Evolutionary conservation across 805 yeast species (phyloP), one percentile per base, ranked within the genome.

Genomic region (Grigorovia yakushimaensis): DNA sequence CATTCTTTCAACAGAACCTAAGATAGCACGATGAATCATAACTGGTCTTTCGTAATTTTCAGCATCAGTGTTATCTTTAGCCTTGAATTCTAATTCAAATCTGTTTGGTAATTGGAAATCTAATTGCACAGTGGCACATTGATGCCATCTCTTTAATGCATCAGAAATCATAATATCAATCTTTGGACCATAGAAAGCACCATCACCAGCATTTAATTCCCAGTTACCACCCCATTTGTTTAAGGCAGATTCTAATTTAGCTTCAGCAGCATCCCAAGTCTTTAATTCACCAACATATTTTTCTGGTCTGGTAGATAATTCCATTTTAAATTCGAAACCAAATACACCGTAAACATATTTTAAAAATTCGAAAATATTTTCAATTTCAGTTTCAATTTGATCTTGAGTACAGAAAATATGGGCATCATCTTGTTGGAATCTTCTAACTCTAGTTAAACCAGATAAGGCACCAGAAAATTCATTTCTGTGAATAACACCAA

Each of bases 381-480:
- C 77, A 55, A 91, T 88, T 73, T 91, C 98, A 46, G 71, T 67
- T 64, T 81, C 94, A 58, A 91, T 88, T 74, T 91, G 98, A 53
- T 84, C 95, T 57, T 78, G 81, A 47, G 88, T 81, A 76, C 98
- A 93, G 84, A 91, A 91, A 57, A 91, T 91, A 68, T 91, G 98
- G 43, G 96, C 97, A 71, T 91, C 98, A 69, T 91, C 98, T 73
- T 91, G 98, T 71, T 91, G 98, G 85, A 91, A 91, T 71, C 98
- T 82, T 73, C 98, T 85, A 42, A 93, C 98, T 73, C 98, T 84
- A 48, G 98, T 93, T 67, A 91, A 80, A 44, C 93, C 93, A 39
- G 96, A 81, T 56, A 91, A 75, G 11, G 98, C 97, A 70, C 98
- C 98, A 39, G 93, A 81, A 59, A 84, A 86, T 70, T 91, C 98